Conservation (phyloP, 768 basidiomycete genomes). For the Strobilomyces dryophilus region DNA sequence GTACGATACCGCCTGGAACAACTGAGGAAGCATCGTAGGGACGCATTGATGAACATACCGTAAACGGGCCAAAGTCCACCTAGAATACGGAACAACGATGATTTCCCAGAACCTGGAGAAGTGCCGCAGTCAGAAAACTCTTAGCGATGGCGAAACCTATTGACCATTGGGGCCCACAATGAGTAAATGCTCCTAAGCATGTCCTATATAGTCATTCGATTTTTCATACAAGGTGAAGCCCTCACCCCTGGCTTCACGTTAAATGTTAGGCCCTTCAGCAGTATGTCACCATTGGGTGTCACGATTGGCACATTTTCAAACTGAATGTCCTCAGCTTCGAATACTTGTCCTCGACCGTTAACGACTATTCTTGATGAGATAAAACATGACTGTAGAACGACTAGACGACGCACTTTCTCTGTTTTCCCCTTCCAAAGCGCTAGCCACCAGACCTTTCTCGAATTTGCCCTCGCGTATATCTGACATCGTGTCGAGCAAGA, state of each 20-base stretch:
- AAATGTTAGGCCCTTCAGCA: conserved; percentile 83
- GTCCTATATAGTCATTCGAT: neutral
- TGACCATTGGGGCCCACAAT: conserved; percentile 93
- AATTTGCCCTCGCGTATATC: conserved; percentile 83
- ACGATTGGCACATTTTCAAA: conserved; percentile 95
- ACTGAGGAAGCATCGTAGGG: conserved; percentile 4
- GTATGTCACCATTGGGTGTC: conserved; percentile 92
- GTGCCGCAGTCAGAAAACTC: neutral
- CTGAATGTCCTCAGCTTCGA: conserved; percentile 84
- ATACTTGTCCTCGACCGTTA: conserved; percentile 69
- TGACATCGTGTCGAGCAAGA: conserved; percentile 85
- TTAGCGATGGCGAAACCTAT: neutral
- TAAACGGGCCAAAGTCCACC: conserved; percentile 94
- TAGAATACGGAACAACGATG: conserved; percentile 90
- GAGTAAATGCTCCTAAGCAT: conserved; percentile 73
- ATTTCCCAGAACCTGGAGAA: conserved; percentile 73
- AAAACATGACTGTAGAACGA: neutral
- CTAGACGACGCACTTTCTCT: conserved; percentile 54
- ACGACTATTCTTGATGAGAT: conserved; percentile 53
- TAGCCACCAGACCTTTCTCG: conserved; percentile 82
- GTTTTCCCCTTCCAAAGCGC: conserved; percentile 68
- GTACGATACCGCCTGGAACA: conserved; percentile 61
- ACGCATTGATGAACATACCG: conserved; percentile 18
- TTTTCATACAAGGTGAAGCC: neutral
- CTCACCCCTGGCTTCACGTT: conserved; percentile 80